Evolutionary conservation across 148 eudicot species (phyloP), one percentile per base, ranked within the genome.

Genomic region (Camellia sinensis): DNA sequence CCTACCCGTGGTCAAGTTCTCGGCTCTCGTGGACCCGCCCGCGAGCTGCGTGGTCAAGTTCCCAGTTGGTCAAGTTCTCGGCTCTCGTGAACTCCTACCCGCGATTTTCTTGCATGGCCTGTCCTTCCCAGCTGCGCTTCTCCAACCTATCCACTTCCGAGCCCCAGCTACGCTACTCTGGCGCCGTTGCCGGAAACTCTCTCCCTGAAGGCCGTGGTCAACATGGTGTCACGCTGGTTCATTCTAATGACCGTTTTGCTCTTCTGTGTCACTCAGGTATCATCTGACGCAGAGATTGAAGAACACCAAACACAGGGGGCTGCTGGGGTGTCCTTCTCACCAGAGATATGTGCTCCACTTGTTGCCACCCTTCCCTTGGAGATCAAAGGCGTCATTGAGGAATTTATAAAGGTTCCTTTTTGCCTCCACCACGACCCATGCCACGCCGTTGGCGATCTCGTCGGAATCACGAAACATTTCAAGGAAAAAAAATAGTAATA

Each of bases 351-450:
- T 89, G 99, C 99, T 86, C 99, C 97, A 79, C 91, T 96, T 75
- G 94, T 94, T 71, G 98, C 97, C 12, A 96, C 97, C 73, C 92
- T 96, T 75, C 95, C 98, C 45, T 87, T 96, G 92, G 98, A 93
- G 99, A n/a, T n/a, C n/a, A n/a, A n/a, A n/a, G n/a, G n/a, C n/a
- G n/a, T n/a, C n/a, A n/a, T n/a, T n/a, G n/a, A n/a, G n/a, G n/a
- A n/a, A n/a, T n/a, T n/a, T n/a, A n/a, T n/a, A n/a, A n/a, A n/a
- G n/a, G n/a, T n/a, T n/a, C n/a, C n/a, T n/a, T n/a, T n/a, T n/a
- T n/a, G n/a, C n/a, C n/a, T n/a, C n/a, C n/a, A n/a, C n/a, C n/a
- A n/a, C n/a, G n/a, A n/a, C n/a, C n/a, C n/a, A n/a, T n/a, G n/a
- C n/a, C n/a, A n/a, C n/a, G n/a, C n/a, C n/a, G n/a, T n/a, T n/a